Base-by-base conservation (phyloP, 2,329 filamentous ascomycete species). In the Curvularia spicifera region DNA sequence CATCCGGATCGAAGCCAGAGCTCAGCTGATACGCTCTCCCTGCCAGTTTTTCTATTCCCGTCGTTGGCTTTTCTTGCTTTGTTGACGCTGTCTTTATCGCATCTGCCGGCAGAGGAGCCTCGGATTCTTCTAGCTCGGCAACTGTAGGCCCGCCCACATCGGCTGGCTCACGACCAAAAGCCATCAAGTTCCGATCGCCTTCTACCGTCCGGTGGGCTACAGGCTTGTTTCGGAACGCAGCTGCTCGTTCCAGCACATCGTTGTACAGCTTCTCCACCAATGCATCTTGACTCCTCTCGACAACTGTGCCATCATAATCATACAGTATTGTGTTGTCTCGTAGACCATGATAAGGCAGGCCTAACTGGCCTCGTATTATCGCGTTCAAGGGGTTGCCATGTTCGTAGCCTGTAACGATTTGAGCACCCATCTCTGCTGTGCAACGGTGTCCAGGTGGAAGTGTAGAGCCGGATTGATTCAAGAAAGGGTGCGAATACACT, bases 381-480 rank as follows among this genome's bases (percentile, higher is more conserved):
- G 93, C 87, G 73, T 97, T 96, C 67, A 99, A 80, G 5, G 95
- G 95, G 69, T 99, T 99, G 18, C 96, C 96, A 65, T 91, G 87
- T 66, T 98, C 93, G 74, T 98, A 99, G 0, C 95, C 95, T 33
- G 96, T 97, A 60, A 99, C 93, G 59, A 99, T 98, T 83, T 99
- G 97, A 54, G 94, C 95, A 28, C 95, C 95, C 88, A 97, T 96
- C 76, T 99, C 95, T 31, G 92, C 95, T 20, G 93, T 98, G 71
- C 89, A 90, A 50, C 78, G 85, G 75, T 83, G 85, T 78, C 82
- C 73, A 65, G 81, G 69, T 73, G 82, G 78, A 72, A 87, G 67
- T 64, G 79, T 77, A 71, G 81, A 72, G 55, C 81, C 77, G 75
- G 85, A 76, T 80, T 89, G 79, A 80, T 87, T 83, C 81, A 79